Evolutionary conservation across 345 rosid genomes (phyloP).

Genomic region (thale cress (Arabidopsis thaliana)): DNA sequence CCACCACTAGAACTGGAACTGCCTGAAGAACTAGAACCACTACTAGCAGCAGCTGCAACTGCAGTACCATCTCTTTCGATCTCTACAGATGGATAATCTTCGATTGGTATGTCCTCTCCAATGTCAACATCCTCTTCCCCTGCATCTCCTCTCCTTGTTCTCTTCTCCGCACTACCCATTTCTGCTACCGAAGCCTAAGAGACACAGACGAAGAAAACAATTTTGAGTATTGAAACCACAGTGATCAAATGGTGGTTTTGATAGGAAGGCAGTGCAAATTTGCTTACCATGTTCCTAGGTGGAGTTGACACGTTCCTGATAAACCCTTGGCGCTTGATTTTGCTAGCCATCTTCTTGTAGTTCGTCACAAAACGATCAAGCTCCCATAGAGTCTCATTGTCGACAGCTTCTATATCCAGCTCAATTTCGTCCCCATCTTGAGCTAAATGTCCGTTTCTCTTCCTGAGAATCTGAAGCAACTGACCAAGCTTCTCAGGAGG

Average conservation of each 20-base stretch:
- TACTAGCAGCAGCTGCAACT: slow-evolving; percentile 38
- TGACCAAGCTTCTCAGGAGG: slow-evolving; percentile 85
- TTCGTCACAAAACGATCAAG: slow-evolving; percentile 79
- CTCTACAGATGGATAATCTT: slow-evolving; percentile 76
- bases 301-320: slow-evolving; percentile 35
- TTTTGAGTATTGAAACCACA: not conserved
- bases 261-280: not conserved
- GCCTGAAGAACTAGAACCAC: slow-evolving; percentile 56
- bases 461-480: slow-evolving; percentile 68
- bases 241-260: not conserved
- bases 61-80: slow-evolving; percentile 74
- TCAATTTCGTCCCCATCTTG: slow-evolving; percentile 89
- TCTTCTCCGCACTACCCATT: slow-evolving; percentile 54
- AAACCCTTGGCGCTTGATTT: slow-evolving; percentile 68
- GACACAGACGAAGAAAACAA: not conserved
- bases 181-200: slow-evolving; percentile 46
- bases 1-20: slow-evolving; percentile 57
- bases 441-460: slow-evolving; percentile 67
- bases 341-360: slow-evolving; percentile 77
- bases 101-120: slow-evolving; percentile 76
- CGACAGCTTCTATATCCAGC: slow-evolving; percentile 74
- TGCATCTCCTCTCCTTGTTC: slow-evolving; percentile 64
- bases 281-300: slow-evolving; percentile 36
- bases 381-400: slow-evolving; percentile 79
- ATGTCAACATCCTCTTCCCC: slow-evolving; percentile 90